phyloP scores from a whole-genome alignment of 2,329 filamentous ascomycete genomes.

The Claviceps sp. region DNA sequence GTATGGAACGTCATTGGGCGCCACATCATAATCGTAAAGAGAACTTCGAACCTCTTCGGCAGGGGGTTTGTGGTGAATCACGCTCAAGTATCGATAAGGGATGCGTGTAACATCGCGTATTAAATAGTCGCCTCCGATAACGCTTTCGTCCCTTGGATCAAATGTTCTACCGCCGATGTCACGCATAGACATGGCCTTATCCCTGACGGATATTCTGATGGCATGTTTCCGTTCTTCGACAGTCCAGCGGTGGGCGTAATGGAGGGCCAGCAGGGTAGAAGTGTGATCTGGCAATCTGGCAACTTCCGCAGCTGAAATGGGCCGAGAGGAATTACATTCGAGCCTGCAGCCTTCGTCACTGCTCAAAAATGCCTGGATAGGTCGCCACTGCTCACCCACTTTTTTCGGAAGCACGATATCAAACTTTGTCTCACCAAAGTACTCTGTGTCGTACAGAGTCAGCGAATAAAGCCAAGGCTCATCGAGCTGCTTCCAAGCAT shows the following conservation, averaged over 20 bases:
- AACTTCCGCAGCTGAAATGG: conserved; percentile 10
- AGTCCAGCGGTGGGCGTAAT: conserved; percentile 34
- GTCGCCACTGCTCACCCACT: conserved; percentile 21
- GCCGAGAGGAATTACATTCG: conserved; percentile 9
- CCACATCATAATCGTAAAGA: conserved; percentile 23
- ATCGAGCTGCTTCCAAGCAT: conserved; percentile 23
- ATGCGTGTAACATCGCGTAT: conserved; percentile 23
- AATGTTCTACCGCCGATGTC: conserved; percentile 20
- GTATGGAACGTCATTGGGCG: conserved; percentile 33
- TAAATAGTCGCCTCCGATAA: conserved; percentile 16
- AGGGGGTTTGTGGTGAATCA: conserved; percentile 31
- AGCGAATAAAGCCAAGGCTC: conserved; percentile 17
- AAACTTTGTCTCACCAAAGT: conserved; percentile 20
- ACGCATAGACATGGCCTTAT: conserved; percentile 13
- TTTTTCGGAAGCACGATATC: conserved; percentile 29
- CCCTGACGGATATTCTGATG: conserved; percentile 25
- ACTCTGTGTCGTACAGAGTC: conserved; percentile 20
- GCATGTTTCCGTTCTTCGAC: conserved; percentile 27
- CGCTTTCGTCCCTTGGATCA: conserved; percentile 11
- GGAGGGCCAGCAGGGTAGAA: conserved; percentile 28
- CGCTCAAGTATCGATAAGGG: conserved; percentile 29
- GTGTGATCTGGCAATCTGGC: conserved; percentile 27
- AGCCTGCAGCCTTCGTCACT: conserved; percentile 20
- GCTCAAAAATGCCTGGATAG: conserved; percentile 29
- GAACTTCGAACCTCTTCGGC: conserved; percentile 24